Evolutionary conservation across 371 early-diverging fungal genomes (phyloP).

Genomic region (Rhizomucor pusillus): DNA sequence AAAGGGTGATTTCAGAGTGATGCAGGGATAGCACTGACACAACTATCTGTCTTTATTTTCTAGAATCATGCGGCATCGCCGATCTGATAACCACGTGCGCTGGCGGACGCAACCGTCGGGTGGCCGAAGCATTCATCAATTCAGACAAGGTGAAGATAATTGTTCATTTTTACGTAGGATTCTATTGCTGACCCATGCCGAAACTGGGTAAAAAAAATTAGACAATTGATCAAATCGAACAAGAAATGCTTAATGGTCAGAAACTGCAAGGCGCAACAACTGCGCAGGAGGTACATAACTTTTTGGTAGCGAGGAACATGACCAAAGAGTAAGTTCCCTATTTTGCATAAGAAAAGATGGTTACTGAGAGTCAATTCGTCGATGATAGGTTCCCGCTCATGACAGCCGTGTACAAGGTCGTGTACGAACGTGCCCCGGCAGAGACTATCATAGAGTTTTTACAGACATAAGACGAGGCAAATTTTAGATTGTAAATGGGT

Average conservation of each 20-base stretch:
- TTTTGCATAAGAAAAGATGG: too few relatives aligned
- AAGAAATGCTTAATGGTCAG: slow-evolving; percentile 90
- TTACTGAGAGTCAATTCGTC: too few relatives aligned
- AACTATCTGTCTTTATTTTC: neutral
- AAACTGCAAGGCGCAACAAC: slow-evolving; percentile 98
- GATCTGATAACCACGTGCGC: slow-evolving; percentile 91
- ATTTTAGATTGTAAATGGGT: too few relatives aligned
- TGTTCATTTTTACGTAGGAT: too few relatives aligned
- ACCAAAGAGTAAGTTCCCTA: slow-evolving; percentile 30
- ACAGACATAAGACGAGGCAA: neutral
- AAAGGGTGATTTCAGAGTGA: neutral
- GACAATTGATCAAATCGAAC: slow-evolving; percentile 84
- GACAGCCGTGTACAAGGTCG: slow-evolving; percentile 83
- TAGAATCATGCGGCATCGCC: slow-evolving; percentile 77
- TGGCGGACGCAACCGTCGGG: slow-evolving; percentile 90
- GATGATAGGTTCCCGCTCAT: slow-evolving; percentile 80
- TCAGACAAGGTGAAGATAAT: slow-evolving; percentile 59
- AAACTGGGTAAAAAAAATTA: too few relatives aligned
- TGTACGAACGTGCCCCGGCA: slow-evolving; percentile 66
- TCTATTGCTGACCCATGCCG: too few relatives aligned
- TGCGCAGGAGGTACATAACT: slow-evolving; percentile 81
- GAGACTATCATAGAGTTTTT: slow-evolving; percentile 21
- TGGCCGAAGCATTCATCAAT: slow-evolving; percentile 81
- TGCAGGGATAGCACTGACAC: neutral
- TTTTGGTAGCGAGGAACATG: slow-evolving; percentile 62